Percentiles rank a stretch among this genome's conserved stretches.
phyloP scores from a whole-genome alignment of 2,329 filamentous ascomycete species.

The Pseudogymnoascus sp. region DNA sequence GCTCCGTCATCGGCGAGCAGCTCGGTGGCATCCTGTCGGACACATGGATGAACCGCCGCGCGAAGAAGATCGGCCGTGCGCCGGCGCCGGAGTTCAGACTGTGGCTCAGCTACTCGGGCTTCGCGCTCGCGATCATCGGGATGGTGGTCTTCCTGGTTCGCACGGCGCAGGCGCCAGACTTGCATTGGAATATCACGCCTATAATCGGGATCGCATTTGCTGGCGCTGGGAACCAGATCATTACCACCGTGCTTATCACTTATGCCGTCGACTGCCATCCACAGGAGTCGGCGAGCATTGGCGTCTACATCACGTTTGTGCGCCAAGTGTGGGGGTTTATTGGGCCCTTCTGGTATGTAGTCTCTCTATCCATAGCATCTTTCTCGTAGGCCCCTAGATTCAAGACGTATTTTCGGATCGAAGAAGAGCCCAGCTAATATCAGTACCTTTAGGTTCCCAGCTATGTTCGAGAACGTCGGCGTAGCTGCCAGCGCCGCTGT shows the following conservation, averaged over 20 bases:
- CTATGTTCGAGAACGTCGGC: conserved; percentile 32
- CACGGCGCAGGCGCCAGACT: conserved; percentile 35
- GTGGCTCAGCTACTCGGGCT: conserved; percentile 50
- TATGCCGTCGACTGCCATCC: conserved; percentile 53
- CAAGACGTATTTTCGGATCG: neutral
- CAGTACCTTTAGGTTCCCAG: conserved; percentile 29
- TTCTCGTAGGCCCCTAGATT: neutral
- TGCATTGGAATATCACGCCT: conserved; percentile 49
- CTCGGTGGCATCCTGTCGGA: conserved; percentile 48
- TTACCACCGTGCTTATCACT: conserved; percentile 53
- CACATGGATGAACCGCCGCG: conserved; percentile 41
- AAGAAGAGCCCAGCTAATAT: conserved; percentile 9
- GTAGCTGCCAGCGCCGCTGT: conserved; percentile 31
- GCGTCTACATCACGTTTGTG: conserved; percentile 52
- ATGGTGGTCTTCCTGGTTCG: conserved; percentile 48
- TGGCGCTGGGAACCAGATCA: conserved; percentile 51
- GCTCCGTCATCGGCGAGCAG: conserved; percentile 51
- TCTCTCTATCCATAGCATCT: neutral
- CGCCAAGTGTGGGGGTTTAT: conserved; percentile 46
- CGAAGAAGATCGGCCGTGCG: conserved; percentile 27
- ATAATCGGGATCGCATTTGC: conserved; percentile 46
- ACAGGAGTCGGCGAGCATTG: conserved; percentile 45
- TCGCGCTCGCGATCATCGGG: conserved; percentile 43
- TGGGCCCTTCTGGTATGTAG: conserved; percentile 19
- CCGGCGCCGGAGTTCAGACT: conserved; percentile 46